These are phyloP conservation scores for Achaetomium macrosporum DNA, from an alignment of 2,329 filamentous ascomycete genomes.

Conservation along the genomic window DNA sequence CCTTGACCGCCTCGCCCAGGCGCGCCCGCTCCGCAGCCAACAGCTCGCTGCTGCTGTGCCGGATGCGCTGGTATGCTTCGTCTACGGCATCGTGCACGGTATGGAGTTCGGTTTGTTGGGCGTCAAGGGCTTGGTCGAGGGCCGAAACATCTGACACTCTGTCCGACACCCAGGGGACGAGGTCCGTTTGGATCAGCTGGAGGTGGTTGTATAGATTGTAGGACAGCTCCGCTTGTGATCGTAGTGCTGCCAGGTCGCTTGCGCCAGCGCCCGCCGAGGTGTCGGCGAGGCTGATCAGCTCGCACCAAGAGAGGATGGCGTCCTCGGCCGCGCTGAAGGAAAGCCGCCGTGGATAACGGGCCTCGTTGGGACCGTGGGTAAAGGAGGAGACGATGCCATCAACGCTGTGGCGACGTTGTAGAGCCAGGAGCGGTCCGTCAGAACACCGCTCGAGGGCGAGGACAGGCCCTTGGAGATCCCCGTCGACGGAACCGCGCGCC, in stretches of 20 bases:
- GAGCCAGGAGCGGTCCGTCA: conserved; percentile 39
- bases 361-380: conserved; percentile 43
- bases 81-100: conserved; percentile 62
- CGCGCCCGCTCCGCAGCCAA: conserved; percentile 62
- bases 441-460: conserved; percentile 43
- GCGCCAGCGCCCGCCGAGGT: conserved; percentile 28
- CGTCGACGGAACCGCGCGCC: conserved; percentile 53
- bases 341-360: conserved; percentile 63
- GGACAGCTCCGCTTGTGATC: conserved; percentile 44
- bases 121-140: conserved; percentile 57
- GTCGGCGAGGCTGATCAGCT: conserved; percentile 37
- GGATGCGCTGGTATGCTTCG: conserved; percentile 63
- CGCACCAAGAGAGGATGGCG: conserved; percentile 62
- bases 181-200: conserved; percentile 42
- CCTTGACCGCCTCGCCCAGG: conserved; percentile 66
- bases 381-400: conserved; percentile 30
- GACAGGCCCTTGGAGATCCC: conserved; percentile 51
- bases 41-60: conserved; percentile 61
- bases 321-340: conserved; percentile 73
- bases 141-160: conserved; percentile 51
- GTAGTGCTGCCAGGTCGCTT: conserved; percentile 1
- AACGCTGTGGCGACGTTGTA: conserved; percentile 60
- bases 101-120: conserved; percentile 61
- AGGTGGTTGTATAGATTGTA: conserved; percentile 50
- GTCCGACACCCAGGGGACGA: conserved; percentile 56